phyloP scores from a whole-genome alignment of 208 protist species.

The Acanthamoeba quina region DNA sequence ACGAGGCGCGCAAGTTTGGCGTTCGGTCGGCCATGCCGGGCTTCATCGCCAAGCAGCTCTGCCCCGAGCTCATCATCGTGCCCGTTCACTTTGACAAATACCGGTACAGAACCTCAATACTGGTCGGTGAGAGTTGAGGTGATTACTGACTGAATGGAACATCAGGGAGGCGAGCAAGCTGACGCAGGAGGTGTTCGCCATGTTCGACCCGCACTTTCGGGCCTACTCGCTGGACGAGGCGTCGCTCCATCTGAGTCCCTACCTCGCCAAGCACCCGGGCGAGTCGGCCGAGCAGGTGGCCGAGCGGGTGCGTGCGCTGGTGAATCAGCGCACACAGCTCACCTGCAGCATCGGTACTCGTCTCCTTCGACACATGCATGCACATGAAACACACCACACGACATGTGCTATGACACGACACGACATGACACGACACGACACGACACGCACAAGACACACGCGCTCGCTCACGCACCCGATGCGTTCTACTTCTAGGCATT shows the following conservation, averaged over 20 bases:
- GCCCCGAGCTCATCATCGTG: conserved; percentile 24
- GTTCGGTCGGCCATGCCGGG: conserved; percentile 81
- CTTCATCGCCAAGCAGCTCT: conserved; percentile 65
- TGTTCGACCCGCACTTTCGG: conserved; percentile 36
- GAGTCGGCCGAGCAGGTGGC: conserved; percentile 42
- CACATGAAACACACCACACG: neutral
- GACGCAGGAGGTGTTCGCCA: conserved; percentile 43
- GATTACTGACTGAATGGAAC: too few relatives aligned
- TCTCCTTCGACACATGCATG: neutral
- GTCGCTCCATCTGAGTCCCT: conserved; percentile 76
- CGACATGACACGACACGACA: too few relatives aligned
- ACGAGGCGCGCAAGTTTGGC: conserved; percentile 81
- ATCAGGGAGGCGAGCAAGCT: conserved; percentile 4
- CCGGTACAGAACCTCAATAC: neutral
- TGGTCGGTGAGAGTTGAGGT: too few relatives aligned
- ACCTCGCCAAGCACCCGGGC: conserved; percentile 34
- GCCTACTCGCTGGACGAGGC: conserved; percentile 77
- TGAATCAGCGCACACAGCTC: conserved; percentile 56
- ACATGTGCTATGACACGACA: too few relatives aligned
- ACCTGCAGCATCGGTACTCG: conserved; percentile 75
- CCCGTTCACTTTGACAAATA: conserved; percentile 73
- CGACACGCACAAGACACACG: too few relatives aligned
- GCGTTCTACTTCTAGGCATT: neutral
- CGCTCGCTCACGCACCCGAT: neutral
- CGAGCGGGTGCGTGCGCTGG: neutral